These are phyloP conservation scores for Lasiodiplodia hormozganensis DNA, from an alignment of 2,329 filamentous ascomycete genomes.

Conservation along the genomic window DNA sequence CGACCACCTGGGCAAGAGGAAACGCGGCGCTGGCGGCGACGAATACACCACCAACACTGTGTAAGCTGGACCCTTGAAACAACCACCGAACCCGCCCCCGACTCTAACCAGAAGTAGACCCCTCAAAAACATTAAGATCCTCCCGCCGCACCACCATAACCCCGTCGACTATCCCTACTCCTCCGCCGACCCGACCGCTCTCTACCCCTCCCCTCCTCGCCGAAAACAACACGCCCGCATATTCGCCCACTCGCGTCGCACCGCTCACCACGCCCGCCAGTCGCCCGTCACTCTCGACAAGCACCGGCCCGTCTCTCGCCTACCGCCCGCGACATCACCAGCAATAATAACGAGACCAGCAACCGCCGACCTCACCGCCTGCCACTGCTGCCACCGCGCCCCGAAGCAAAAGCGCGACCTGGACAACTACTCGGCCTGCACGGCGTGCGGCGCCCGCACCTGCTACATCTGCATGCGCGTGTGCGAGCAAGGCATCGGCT, in stretches of 20 bases:
- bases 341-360: neutral
- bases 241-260: constrained; percentile 5
- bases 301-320: neutral
- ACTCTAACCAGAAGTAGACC: constrained; percentile 4
- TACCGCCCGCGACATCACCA: neutral
- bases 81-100: neutral
- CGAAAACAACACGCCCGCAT: neutral
- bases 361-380: constrained; percentile 55
- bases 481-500: constrained; percentile 51
- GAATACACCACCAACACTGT: constrained; percentile 17
- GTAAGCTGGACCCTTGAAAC: constrained; percentile 3
- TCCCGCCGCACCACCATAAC: constrained; percentile 14
- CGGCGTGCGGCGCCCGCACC: constrained; percentile 66
- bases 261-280: neutral
- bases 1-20: constrained; percentile 22
- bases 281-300: neutral
- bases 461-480: constrained; percentile 74
- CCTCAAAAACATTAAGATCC: constrained; percentile 24
- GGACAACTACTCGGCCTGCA: constrained; percentile 70
- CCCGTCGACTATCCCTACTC: neutral
- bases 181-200: neutral
- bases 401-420: constrained; percentile 71
- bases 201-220: constrained; percentile 12
- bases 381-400: constrained; percentile 71
- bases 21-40: constrained; percentile 18